Conservation (phyloP, 208 protist species). For the Blechomonas ayalai region DNA sequence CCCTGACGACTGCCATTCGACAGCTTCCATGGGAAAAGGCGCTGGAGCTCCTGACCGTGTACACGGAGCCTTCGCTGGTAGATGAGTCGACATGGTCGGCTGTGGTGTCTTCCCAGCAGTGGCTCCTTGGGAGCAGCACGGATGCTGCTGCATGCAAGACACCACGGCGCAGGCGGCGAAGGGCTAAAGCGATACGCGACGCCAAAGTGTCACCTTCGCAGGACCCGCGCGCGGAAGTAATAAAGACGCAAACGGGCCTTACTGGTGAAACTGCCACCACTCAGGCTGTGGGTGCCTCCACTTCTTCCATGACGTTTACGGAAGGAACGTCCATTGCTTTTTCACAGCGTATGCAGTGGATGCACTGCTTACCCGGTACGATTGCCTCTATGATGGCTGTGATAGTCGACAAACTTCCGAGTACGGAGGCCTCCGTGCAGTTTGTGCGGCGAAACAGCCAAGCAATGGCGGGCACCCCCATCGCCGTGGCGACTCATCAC, state of each 20-base stretch:
- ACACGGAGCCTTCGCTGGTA: conserved; percentile 37
- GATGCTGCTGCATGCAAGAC: too few relatives aligned
- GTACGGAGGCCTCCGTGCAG: conserved; percentile 18
- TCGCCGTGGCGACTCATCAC: conserved; percentile 21
- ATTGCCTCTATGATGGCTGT: conserved; percentile 50
- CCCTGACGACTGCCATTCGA: conserved; percentile 25
- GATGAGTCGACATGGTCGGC: conserved; percentile 19
- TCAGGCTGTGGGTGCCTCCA: too few relatives aligned
- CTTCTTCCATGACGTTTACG: too few relatives aligned
- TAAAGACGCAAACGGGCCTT: too few relatives aligned
- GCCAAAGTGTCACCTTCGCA: too few relatives aligned
- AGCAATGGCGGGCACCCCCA: background rate
- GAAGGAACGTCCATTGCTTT: too few relatives aligned
- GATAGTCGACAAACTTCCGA: conserved; percentile 55
- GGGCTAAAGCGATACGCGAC: too few relatives aligned
- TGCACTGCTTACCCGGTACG: conserved; percentile 26
- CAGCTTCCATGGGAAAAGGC: conserved; percentile 45
- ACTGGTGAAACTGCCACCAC: too few relatives aligned
- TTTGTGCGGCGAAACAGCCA: conserved; percentile 48
- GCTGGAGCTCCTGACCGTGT: conserved; percentile 34
- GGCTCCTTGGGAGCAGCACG: too few relatives aligned
- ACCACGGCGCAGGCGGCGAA: too few relatives aligned
- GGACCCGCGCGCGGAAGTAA: too few relatives aligned
- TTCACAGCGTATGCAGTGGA: conserved; percentile 25
- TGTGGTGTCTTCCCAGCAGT: conserved; percentile 4